phyloP scores from a whole-genome alignment of 1,284 basidiomycete genomes.

The Pterulicium gracile region DNA sequence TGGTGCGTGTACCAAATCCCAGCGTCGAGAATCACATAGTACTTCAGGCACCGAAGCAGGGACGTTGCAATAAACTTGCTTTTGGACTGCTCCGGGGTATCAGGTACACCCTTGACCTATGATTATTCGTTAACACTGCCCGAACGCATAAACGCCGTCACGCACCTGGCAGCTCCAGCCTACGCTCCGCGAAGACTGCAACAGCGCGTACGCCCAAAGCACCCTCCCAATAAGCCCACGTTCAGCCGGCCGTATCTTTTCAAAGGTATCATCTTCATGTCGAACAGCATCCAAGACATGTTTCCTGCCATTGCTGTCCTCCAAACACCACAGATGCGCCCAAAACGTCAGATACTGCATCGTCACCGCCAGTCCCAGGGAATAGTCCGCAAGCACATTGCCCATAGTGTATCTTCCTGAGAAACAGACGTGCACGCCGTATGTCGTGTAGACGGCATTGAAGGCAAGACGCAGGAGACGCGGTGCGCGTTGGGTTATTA shows the following conservation, averaged over 20 bases:
- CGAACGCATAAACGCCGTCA: not conserved
- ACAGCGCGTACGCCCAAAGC: not conserved
- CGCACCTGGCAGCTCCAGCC: not conserved
- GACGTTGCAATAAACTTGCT: not conserved
- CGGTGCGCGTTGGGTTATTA: not conserved
- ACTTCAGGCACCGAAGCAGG: not conserved
- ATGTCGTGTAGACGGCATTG: not conserved
- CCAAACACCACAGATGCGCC: not conserved
- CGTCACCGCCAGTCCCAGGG: not conserved
- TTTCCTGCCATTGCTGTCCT: not conserved
- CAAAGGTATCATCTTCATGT: not conserved
- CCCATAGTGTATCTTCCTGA: not conserved
- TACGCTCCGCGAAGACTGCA: not conserved
- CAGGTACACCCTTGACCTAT: not conserved
- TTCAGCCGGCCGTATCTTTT: not conserved
- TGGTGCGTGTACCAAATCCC: not conserved
- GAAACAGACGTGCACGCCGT: constrained; percentile 1
- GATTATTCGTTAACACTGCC: not conserved
- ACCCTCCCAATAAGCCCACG: not conserved
- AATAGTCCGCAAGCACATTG: not conserved
- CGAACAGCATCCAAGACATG: not conserved
- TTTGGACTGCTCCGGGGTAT: not conserved
- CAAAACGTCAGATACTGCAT: not conserved
- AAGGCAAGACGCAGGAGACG: constrained; percentile 1
- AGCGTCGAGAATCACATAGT: constrained; percentile 1